Evolutionary conservation across 208 protist genomes (phyloP).

Genomic region (Tritrichomonas foetus): DNA sequence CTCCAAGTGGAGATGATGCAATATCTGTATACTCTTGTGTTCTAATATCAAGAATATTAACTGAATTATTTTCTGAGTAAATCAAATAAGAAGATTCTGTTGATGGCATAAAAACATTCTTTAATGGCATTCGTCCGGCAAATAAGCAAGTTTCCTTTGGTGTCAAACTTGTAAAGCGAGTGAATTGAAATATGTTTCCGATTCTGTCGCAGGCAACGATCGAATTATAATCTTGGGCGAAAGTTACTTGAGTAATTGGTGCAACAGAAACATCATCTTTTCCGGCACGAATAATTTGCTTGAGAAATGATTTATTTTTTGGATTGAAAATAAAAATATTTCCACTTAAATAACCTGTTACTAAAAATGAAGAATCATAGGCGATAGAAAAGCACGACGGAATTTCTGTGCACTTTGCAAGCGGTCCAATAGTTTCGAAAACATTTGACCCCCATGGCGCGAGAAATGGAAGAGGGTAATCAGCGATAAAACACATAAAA

Average conservation of each 20-base stretch:
- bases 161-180: neutral
- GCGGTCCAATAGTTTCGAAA: neutral
- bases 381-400: neutral
- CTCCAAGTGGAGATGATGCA: neutral
- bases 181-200: neutral
- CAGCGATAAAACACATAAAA: neutral
- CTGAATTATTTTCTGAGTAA: neutral
- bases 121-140: neutral
- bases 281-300: neutral
- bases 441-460: neutral
- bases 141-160: no score
- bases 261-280: neutral
- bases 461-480: neutral
- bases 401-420: neutral
- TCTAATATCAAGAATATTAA: neutral
- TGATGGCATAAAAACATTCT: neutral
- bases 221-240: neutral
- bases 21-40: neutral
- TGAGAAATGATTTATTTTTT: neutral
- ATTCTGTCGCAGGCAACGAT: neutral
- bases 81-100: neutral
- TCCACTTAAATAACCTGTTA: neutral
- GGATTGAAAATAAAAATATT: neutral
- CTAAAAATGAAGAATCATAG: neutral
- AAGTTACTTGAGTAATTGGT: neutral